A percentile compares a stretch with the other conserved stretches of the same genome.
Evolutionary conservation across 371 early-diverging fungal species (phyloP).

Genomic region (Mucor sp.): DNA sequence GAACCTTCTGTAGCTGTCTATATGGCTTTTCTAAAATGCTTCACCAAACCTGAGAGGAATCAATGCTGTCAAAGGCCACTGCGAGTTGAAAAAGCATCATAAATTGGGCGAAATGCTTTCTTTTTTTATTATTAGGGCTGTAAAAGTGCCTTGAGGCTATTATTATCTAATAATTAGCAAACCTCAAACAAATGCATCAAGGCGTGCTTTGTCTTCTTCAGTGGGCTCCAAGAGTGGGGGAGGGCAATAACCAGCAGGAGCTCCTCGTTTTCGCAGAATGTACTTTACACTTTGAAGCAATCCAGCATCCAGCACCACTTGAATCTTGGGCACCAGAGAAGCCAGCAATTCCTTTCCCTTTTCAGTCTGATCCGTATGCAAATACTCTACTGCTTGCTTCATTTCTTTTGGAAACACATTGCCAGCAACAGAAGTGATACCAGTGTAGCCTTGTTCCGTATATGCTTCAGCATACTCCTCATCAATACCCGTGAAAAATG

Average conservation of each 20-base stretch:
- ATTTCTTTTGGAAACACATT: constrained; percentile 23
- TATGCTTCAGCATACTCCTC: constrained; percentile 10
- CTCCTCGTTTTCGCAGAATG: constrained; percentile 28
- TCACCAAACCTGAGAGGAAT: too few relatives aligned
- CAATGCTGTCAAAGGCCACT: too few relatives aligned
- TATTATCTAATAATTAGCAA: not conserved
- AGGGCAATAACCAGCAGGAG: constrained; percentile 29
- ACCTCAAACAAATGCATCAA: not conserved
- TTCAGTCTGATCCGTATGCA: constrained; percentile 7
- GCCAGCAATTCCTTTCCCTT: constrained; percentile 17
- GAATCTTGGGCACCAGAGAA: constrained; percentile 6
- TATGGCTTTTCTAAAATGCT: too few relatives aligned
- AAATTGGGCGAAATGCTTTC: too few relatives aligned
- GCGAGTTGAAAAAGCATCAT: too few relatives aligned
- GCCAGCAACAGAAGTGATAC: constrained; percentile 28
- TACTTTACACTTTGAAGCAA: constrained; percentile 25
- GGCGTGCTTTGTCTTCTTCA: constrained; percentile 6
- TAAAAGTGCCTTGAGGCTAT: too few relatives aligned
- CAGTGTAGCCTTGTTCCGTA: constrained; percentile 21
- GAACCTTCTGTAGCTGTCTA: too few relatives aligned
- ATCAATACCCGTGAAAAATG: constrained; percentile 24
- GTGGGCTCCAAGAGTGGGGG: constrained; percentile 24
- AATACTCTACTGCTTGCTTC: constrained; percentile 10
- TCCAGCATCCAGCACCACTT: constrained; percentile 15
- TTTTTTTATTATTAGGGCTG: not conserved